Evolutionary conservation across 148 eudicot species (phyloP).

Genomic region (Tetragonia tetragonoides): DNA sequence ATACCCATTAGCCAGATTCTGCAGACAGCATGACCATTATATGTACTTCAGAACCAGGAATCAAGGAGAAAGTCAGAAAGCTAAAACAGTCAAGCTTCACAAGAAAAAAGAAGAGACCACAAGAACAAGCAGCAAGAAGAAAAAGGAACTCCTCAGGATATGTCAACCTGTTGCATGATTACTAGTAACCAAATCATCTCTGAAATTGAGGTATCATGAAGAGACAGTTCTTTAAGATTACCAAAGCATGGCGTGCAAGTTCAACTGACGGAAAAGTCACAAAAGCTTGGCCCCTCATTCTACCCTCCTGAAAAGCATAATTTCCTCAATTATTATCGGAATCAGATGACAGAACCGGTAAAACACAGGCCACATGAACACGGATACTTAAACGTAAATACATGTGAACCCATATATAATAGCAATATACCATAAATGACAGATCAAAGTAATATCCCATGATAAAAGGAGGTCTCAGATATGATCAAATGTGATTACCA

Average conservation of each 20-base stretch:
- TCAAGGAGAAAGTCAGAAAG: too few species aligned
- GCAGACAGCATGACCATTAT: constrained; percentile 19
- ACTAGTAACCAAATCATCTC: too few species aligned
- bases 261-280: constrained; percentile 87
- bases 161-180: too few species aligned
- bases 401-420: too few species aligned
- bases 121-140: not conserved
- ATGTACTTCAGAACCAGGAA: not conserved
- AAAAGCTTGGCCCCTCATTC: constrained; percentile 98
- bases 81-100: not conserved
- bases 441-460: not conserved
- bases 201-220: not conserved
- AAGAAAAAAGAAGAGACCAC: not conserved
- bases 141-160: not conserved
- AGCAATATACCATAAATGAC: not conserved
- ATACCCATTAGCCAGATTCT: constrained; percentile 82
- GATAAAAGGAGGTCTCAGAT: not conserved
- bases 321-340: not conserved
- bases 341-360: not conserved
- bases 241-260: constrained; percentile 81
- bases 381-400: too few species aligned
- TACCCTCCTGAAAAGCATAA: constrained; percentile 69
- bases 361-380: not conserved
- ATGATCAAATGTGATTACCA: not conserved
- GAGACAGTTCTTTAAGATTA: constrained; percentile 29